Evolutionary conservation across 768 basidiomycete genomes (phyloP), one percentile per base, ranked within the genome.

Genomic region (Ephemerocybe angulata): DNA sequence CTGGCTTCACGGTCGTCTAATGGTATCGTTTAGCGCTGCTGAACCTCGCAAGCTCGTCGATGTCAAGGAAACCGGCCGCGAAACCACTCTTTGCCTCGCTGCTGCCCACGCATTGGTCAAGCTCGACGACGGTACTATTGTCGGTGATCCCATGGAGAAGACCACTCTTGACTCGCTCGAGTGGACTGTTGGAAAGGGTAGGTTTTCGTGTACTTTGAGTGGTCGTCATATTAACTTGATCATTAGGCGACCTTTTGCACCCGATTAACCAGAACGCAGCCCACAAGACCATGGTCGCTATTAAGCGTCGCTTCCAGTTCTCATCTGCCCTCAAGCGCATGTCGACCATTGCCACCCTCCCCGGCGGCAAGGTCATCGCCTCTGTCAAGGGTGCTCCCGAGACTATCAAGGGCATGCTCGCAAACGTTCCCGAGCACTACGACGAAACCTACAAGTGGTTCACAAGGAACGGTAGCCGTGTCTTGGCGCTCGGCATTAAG

Each of bases 121-220:
- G 44, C 79, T 99, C 24, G 96, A 99, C 62, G 96, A 98, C 62
- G 96, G 93, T 8, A 87, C 87, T 1, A 75, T 95, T 33, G 95
- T 98, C 40, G 97, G 97, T 3, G 97, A 99, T 67, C 97, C 97
- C 0, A 99, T 99, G 97, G 97, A 99, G 72, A 94, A 95, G 74
- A 95, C 91, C 0, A 96, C 97, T 0, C 76, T 98, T 6, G 90
- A 91, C 57, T 87, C 93, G 2, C 78, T 99, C 27, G 86, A 91
- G 46, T 98, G 97, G 96, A 85, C 84, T 55, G 68, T 98, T 37
- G 73, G 69, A 10, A 83, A 84, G 71, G 89, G 90, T 83, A 19
- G 50, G 47, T 73, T 55, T 19, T 31, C 28, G 41, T 33, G 11
- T 53, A 30, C 4, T 50, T 31, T n/a, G 17, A 11, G 31, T 50